A percentile compares a stretch with the other conserved stretches of the same genome.
These are phyloP conservation scores for Akanthomyces dipterigenus DNA, from an alignment of 2,329 filamentous ascomycete species.

Conservation along the genomic window DNA sequence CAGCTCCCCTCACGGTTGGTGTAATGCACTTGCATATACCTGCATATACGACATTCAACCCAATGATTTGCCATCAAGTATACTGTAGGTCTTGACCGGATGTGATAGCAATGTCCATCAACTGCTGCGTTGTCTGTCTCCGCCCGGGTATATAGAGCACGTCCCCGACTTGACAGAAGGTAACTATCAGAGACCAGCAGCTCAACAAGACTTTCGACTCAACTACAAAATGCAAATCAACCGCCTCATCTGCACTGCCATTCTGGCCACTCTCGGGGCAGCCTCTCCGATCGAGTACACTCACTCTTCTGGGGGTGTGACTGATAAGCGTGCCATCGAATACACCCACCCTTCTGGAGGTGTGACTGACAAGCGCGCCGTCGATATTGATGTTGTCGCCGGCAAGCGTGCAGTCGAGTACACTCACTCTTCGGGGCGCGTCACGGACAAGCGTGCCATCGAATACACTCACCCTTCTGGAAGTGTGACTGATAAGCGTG, in stretches of 20 bases:
- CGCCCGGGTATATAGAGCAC: neutral
- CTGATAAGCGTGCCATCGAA: neutral
- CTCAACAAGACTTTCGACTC: neutral
- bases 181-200: neutral
- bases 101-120: too few relatives aligned
- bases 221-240: neutral
- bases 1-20: too few relatives aligned
- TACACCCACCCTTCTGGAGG: neutral
- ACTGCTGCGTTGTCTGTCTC: too few relatives aligned
- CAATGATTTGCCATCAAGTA: too few relatives aligned
- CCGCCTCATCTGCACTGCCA: neutral
- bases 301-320: neutral
- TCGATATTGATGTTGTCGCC: too few relatives aligned
- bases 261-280: neutral
- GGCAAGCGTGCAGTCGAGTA: neutral
- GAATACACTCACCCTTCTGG: neutral
- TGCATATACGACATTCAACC: too few relatives aligned
- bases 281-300: neutral
- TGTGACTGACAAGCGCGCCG: neutral
- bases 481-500: neutral
- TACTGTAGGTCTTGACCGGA: too few relatives aligned
- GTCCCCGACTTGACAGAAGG: neutral
- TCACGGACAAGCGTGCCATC: neutral
- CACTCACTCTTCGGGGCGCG: neutral
- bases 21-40: too few relatives aligned